Evolutionary conservation across 805 yeast species (phyloP), one percentile per base, ranked within the genome.

Genomic region (Yamadazyma takamatsuzukensis): DNA sequence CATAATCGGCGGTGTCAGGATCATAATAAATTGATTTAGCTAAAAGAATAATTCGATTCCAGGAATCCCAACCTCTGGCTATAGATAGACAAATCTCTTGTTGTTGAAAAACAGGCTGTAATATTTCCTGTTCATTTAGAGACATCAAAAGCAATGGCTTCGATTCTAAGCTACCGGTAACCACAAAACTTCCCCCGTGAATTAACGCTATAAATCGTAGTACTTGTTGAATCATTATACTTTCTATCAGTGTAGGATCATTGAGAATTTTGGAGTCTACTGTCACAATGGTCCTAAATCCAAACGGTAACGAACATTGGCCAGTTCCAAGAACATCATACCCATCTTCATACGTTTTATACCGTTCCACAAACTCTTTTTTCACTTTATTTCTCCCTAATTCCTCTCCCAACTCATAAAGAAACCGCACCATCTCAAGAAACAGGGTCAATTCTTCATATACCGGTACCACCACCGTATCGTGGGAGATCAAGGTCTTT

Each of bases 61-160:
- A 60, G 3, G 78, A 54, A 40, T 80, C 87, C 58, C 69, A 59
- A 0, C 73, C 77, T 5, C 38, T 35, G 0, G 81, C 80, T 2
- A 78, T 61, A 14, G 53, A 40, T 18, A 64, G 45, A 18, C 55
- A 16, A 10, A 30, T 24, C 5, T 10, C 25, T 19, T 24, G 12
- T 11, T n/a, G n/a, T 27, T 33, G 7, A 28, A 5, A n/a, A 26
- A 18, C 23, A 27, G 28, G 16, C 32, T 33, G 25, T 33, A 18
- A 5, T 22, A 19, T 8, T 8, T 19, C n/a, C n/a, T n/a, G n/a
- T n/a, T n/a, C n/a, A n/a, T n/a, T n/a, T n/a, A n/a, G n/a, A n/a
- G n/a, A n/a, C n/a, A n/a, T n/a, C n/a, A n/a, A n/a, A n/a, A n/a
- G n/a, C n/a, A n/a, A n/a, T n/a, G n/a, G n/a, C n/a, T n/a, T n/a